A percentile compares a stretch with the other conserved stretches of the same genome.
Conservation (phyloP, 108 stramenopile genomes). For the Nitzschia putrida region DNA sequence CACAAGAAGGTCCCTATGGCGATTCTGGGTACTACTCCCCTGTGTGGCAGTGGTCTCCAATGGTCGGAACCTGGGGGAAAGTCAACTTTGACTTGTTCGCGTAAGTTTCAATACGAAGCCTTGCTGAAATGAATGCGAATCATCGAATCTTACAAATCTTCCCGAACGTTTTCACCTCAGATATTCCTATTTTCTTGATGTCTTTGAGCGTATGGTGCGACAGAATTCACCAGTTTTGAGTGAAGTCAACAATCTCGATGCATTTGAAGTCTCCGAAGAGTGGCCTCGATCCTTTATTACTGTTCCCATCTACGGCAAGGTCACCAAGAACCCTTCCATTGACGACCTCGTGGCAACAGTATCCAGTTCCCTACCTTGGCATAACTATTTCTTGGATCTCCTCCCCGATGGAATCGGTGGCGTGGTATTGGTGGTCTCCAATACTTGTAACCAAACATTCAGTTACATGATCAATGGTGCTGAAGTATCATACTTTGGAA, state of each 20-base stretch:
- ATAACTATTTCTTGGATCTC: constrained; percentile 1
- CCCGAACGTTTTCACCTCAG: no score
- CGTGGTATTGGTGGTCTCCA: constrained; percentile 13
- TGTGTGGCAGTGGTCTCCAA: no score
- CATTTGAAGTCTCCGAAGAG: no score
- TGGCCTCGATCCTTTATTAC: constrained; percentile 1
- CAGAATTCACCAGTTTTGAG: not conserved
- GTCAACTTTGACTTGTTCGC: no score
- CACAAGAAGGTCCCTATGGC: no score
- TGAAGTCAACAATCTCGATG: constrained; percentile 4
- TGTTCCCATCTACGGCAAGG: not conserved
- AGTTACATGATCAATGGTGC: constrained; percentile 9
- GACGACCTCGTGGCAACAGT: constrained; percentile 6
- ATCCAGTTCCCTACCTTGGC: not conserved
- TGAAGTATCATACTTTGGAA: constrained; percentile 1
- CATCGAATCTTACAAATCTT: no score
- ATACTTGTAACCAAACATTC: constrained; percentile 3
- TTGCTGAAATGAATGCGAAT: no score
- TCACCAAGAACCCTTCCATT: not conserved
- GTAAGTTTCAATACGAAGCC: no score
- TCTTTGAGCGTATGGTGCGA: constrained; percentile 1
- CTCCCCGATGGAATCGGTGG: constrained; percentile 9
- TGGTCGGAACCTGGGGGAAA: no score
- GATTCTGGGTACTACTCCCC: no score
- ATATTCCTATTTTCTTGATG: not conserved